Conservation (phyloP, 495 filamentous ascomycete genomes). For the Aspergillus funiculosus region DNA sequence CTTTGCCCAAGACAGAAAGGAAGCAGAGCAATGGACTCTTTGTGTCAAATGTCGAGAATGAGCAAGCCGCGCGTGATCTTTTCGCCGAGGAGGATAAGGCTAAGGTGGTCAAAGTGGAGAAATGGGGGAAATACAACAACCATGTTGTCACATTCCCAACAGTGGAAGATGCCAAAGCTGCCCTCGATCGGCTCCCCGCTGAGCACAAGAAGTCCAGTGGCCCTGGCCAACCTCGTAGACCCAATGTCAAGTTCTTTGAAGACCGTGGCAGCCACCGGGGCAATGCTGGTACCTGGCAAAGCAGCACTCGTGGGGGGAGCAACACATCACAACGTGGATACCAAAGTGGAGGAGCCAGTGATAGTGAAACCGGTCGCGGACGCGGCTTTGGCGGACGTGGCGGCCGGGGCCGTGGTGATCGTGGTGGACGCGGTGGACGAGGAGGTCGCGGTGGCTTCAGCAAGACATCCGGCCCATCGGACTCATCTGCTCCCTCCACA, state of each 20-base stretch:
- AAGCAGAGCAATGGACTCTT: constrained; percentile 74
- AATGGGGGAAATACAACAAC: constrained; percentile 62
- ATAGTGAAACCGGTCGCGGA: constrained; percentile 69
- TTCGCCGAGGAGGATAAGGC: constrained; percentile 74
- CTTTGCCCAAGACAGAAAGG: constrained; percentile 38
- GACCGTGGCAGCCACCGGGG: constrained; percentile 51
- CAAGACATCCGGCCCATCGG: constrained; percentile 40
- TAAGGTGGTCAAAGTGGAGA: constrained; percentile 75
- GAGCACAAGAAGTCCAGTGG: constrained; percentile 63
- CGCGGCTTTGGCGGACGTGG: constrained; percentile 39
- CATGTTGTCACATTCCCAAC: constrained; percentile 76
- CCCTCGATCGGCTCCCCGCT: constrained; percentile 62
- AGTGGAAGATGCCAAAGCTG: constrained; percentile 68
- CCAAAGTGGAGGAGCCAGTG: constrained; percentile 70
- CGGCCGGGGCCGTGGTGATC: constrained; percentile 23
- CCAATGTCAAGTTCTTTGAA: constrained; percentile 74
- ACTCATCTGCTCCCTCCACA: constrained; percentile 44
- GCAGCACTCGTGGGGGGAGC: constrained; percentile 52
- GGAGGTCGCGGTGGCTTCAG: constrained; percentile 50
- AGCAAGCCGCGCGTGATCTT: constrained; percentile 70
- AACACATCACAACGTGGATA: constrained; percentile 60
- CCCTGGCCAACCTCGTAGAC: constrained; percentile 61
- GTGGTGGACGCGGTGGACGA: constrained; percentile 34
- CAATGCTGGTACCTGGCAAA: constrained; percentile 69
- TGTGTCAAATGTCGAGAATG: constrained; percentile 68